A percentile compares a stretch with the other conserved stretches of the same genome.
These are phyloP conservation scores for Lachnellula willkommii DNA, from an alignment of 2,329 filamentous ascomycete species.

Conservation along the genomic window DNA sequence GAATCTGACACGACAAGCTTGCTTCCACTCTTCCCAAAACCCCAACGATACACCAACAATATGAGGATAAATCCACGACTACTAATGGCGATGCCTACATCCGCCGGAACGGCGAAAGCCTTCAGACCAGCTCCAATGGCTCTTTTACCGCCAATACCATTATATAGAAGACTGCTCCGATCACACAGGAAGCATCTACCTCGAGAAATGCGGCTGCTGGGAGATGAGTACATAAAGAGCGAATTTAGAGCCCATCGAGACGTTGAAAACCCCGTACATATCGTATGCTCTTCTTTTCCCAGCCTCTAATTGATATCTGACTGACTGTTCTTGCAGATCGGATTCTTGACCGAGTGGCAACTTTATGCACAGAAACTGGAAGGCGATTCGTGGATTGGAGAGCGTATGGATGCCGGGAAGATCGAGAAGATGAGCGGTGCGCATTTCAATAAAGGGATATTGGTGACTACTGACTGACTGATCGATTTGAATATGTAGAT, in stretches of 20 bases:
- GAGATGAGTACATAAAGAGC: constrained; percentile 87
- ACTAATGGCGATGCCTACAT: constrained; percentile 23
- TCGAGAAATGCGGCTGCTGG: constrained; percentile 69
- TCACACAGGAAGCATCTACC: constrained; percentile 77
- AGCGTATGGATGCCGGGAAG: constrained; percentile 76
- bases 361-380: constrained; percentile 89
- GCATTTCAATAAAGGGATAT: not conserved
- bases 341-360: constrained; percentile 96
- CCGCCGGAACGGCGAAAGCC: constrained; percentile 17
- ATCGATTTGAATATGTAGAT: constrained; percentile 48
- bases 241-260: constrained; percentile 82
- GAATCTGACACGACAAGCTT: not conserved
- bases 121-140: constrained; percentile 27
- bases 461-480: constrained; percentile 3
- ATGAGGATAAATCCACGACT: constrained; percentile 24
- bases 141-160: constrained; percentile 51
- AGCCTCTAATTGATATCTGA: not conserved
- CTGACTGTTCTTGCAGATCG: constrained; percentile 56
- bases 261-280: constrained; percentile 85
- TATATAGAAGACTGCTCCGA: constrained; percentile 83
- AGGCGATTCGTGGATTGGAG: constrained; percentile 77
- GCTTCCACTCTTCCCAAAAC: not conserved
- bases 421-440: constrained; percentile 86
- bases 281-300: constrained; percentile 53
- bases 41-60: not conserved